Evolutionary conservation across 108 stramenopile species (phyloP).

Genomic region (Asterionellopsis glacialis): DNA sequence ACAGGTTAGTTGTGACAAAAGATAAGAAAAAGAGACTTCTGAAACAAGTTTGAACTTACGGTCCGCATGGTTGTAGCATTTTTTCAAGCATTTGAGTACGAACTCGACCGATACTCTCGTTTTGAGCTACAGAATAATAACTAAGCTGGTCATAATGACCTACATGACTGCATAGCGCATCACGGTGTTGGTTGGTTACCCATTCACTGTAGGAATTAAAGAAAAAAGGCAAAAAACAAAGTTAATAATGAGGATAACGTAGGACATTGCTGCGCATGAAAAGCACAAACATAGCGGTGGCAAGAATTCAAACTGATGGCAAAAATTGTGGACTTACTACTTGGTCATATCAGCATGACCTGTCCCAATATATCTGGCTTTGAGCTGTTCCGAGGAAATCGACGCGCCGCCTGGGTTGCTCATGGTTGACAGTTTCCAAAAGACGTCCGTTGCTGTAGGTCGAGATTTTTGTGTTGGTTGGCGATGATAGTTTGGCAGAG

Average conservation of each 20-base stretch:
- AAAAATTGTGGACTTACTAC: slow-evolving; percentile 37
- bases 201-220: slow-evolving; percentile 63
- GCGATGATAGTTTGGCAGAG: too few species aligned
- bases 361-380: slow-evolving; percentile 86
- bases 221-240: too few species aligned
- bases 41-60: slow-evolving; percentile 25
- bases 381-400: slow-evolving; percentile 84
- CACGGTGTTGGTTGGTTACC: slow-evolving; percentile 97
- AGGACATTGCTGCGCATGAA: too few species aligned
- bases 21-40: background rate
- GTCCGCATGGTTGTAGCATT: slow-evolving; percentile 82
- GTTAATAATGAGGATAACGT: too few species aligned
- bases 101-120: slow-evolving; percentile 87
- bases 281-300: background rate
- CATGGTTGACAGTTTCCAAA: slow-evolving; percentile 31
- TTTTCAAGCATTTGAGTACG: slow-evolving; percentile 87
- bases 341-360: slow-evolving; percentile 87
- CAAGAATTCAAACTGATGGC: background rate
- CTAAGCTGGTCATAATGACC: slow-evolving; percentile 94
- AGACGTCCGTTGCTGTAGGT: background rate
- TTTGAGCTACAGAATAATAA: slow-evolving; percentile 96
- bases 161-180: slow-evolving; percentile 91
- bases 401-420: slow-evolving; percentile 80
- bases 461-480: background rate
- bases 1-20: too few species aligned